Base-by-base conservation (phyloP, 2,329 filamentous ascomycete genomes). In the Didymellaceae sp. region DNA sequence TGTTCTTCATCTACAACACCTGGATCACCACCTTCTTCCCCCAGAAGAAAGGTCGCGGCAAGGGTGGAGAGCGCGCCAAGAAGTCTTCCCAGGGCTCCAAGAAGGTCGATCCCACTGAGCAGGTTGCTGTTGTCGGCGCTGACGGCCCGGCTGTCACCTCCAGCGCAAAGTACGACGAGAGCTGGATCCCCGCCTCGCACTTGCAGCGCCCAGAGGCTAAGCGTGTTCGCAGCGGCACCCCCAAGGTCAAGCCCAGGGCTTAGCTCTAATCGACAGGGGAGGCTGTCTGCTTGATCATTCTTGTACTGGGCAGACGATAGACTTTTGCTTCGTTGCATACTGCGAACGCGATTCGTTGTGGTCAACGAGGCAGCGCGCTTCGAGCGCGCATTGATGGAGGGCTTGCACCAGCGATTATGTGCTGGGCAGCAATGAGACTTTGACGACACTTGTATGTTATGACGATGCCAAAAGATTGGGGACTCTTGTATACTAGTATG, bases 1-100 rank as follows among this genome's bases (percentile, higher is more conserved):
- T 88, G 73, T 97, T 93, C 85, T 96, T 96, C 77, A 91, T 97
- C 78, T 99, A 99, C 85, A 94, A 88, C 80, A 96, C 93, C 68
- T 97, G 93, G 91, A 89, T 99, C 77, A 90, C 91, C 67, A 87
- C 91, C 11, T 89, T 99, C 72, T 96, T 97, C 82, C 93, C 94
- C 39, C 91, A 96, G 81, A 86, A 86, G 75, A 79, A 78, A 66
- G 79, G 80, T 56, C 73, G 79, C 49, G 81, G 79, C 63, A 84
- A 84, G 74, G 78, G 78, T 55, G 77, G 88, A 62, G 89, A 91
- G 80, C 85, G 86, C 57, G 78, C 82, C 50, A 85, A 84, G 74
- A 79, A 78, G 66, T 77, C 82, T 22, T 77, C 82, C 59, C 83
- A 81, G 68, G 85, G 86, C 71, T 74, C 75, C 63, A 90, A 89